Evolutionary conservation across 2,329 filamentous ascomycete species (phyloP), one percentile per base, ranked within the genome.

Genomic region (Cladobotryum protrusum): DNA sequence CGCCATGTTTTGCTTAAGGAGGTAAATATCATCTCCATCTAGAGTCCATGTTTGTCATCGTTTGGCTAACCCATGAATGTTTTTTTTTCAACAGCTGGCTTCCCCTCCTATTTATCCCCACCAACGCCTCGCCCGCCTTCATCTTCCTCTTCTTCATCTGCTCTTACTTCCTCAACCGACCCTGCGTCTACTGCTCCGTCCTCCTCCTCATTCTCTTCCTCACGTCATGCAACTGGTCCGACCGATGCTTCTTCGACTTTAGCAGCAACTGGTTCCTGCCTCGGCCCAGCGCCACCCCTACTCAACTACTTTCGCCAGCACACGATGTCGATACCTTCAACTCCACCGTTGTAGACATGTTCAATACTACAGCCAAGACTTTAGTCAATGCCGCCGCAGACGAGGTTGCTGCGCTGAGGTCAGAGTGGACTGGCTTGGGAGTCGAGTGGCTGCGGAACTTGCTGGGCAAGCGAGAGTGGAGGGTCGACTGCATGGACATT

Each of bases 121-220:
- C 88, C 52, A 90, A 91, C 67, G 86, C 88, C 59, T 90, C 87
- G 51, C 88, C 88, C 20, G 79, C 87, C 62, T 91, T 92, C 73
- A 88, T 93, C 67, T 82, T 92, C 72, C 81, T 89, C 71, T 89
- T 93, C 77, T 86, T 99, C 73, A 78, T 89, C 57, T 89, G 91
- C 68, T 96, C 91, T 57, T 97, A 96, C 76, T 88, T 95, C 71
- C 84, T 99, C 61, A 95, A 96, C 72, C 85, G 92, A 49, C 93
- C 93, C 48, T 99, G 93, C 74, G 86, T 96, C 60, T 99, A 99
- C 78, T 99, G 93, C 80, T 96, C 90, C 54, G 84, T 96, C 54
- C 86, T 99, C 48, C 88, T 99, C 44, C 80, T 96, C 57, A 90
- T 97, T 60, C 89, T 99, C 59, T 95, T 96, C 74, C 80, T 91